These are phyloP conservation scores for Plasmodium yoelii DNA, from an alignment of 169 alveolate species.

Conservation along the genomic window DNA sequence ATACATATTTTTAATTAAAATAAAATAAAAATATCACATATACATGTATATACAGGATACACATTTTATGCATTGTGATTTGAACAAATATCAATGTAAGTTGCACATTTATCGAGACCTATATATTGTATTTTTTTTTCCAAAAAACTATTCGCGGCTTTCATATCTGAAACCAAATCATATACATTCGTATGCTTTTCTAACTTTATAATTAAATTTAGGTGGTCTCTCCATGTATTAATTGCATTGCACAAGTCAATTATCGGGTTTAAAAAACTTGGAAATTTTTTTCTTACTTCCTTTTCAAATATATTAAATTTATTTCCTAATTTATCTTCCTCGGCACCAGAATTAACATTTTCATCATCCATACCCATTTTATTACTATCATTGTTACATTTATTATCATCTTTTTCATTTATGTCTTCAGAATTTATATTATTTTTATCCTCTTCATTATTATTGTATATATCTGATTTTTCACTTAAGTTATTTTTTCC, in stretches of 20 bases:
- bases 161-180: conserved; percentile 68
- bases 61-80: conserved; percentile 17
- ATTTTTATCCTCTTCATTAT: background rate
- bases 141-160: conserved; percentile 70
- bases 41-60: background rate
- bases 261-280: conserved; percentile 62
- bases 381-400: background rate
- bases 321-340: conserved; percentile 7
- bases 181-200: conserved; percentile 74
- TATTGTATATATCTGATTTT: background rate
- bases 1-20: conserved; percentile 1
- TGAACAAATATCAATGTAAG: conserved; percentile 49
- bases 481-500: background rate
- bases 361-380: background rate
- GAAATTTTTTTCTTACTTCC: conserved; percentile 61
- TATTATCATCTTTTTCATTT: background rate
- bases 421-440: background rate
- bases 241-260: conserved; percentile 70
- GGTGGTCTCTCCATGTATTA: conserved; percentile 74
- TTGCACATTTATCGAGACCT: conserved; percentile 63
- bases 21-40: conserved; percentile 7
- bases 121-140: conserved; percentile 71
- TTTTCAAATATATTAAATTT: conserved; percentile 71
- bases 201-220: conserved; percentile 46
- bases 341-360: background rate